Base-by-base conservation (phyloP, 1,284 basidiomycete genomes). In the Abortiporus biennis region DNA sequence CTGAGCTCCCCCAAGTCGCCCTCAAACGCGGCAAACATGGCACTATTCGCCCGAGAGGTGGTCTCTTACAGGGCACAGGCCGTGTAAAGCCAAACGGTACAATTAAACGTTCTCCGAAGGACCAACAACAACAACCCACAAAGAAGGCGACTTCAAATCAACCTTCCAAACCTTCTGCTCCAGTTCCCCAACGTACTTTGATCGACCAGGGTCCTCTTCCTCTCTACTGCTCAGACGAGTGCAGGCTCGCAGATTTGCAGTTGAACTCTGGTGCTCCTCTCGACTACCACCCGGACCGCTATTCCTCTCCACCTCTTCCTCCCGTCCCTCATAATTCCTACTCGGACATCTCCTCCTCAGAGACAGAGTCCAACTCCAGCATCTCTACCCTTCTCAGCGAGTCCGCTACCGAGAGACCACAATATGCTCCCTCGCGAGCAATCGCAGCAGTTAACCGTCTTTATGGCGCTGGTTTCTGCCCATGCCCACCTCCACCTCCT, bases 191-290 rank as follows among this genome's bases (percentile, higher is more conserved):
- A 35, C 74, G 76, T 32, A 78, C 76, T 3, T 67, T 86, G 61
- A 86, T 88, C 64, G 84, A 86, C 64, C 82, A 82, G 57, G 69
- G 71, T 1, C 85, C 80, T 9, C 76, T 76, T 2, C 83, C 85
- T 17, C 72, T 88, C 48, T 89, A 88, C 64, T 89, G 85, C 64
- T 87, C 84, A 2, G 81, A 85, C 49, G 73, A 80, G 55, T 89
- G 85, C 59, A 70, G 74, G 47, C 60, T 79, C 31, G 63, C 64
- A 33, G 84, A 86, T 59, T 56, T 77, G 50, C 64, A 68, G 54
- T 63, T 62, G 50, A 55, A 53, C 33, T 59, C 66, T 30, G 64
- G 65, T 38, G 63, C 59, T 46, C 65, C 68, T 36, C 62, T 71
- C 58, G 61, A 74, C 51, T 77, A 66, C 59, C 57, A 71, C 48